phyloP scores from a whole-genome alignment of 768 basidiomycete genomes.

The Lactifluus hygrophoroides region DNA sequence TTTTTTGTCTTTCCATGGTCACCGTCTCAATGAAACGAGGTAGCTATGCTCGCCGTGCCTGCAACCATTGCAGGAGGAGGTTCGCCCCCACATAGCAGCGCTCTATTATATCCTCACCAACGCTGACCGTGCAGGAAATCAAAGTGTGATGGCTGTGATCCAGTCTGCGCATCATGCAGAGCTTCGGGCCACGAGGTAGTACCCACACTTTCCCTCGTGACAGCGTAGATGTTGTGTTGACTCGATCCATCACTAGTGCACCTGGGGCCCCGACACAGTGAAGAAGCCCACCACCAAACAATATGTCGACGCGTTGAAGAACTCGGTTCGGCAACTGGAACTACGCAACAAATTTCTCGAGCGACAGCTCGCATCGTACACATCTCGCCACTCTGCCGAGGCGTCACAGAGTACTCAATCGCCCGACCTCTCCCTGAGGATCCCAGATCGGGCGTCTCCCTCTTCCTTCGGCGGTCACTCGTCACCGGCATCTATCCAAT shows the following conservation, averaged over 20 bases:
- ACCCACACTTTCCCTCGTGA: background rate
- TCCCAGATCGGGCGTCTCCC: slow-evolving; percentile 10
- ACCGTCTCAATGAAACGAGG: slow-evolving; percentile 19
- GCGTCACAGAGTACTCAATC: slow-evolving; percentile 9
- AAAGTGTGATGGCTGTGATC: slow-evolving; percentile 28
- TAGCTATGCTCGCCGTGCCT: slow-evolving; percentile 29
- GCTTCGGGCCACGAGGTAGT: slow-evolving; percentile 23
- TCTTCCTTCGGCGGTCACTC: slow-evolving; percentile 13
- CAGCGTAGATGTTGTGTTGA: background rate
- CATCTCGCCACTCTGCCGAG: slow-evolving; percentile 9
- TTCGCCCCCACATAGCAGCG: background rate
- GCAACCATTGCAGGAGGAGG: slow-evolving; percentile 28
- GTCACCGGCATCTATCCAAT: slow-evolving; percentile 6
- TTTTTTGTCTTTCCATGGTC: background rate
- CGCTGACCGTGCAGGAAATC: slow-evolving; percentile 24
- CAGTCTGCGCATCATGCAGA: slow-evolving; percentile 27
- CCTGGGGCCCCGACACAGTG: slow-evolving; percentile 29
- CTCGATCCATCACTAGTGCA: slow-evolving; percentile 22
- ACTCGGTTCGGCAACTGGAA: slow-evolving; percentile 25
- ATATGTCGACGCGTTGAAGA: slow-evolving; percentile 28
- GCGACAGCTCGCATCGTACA: slow-evolving; percentile 12
- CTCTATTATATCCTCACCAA: background rate
- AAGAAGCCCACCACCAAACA: slow-evolving; percentile 29
- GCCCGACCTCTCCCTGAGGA: slow-evolving; percentile 7
- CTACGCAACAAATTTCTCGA: slow-evolving; percentile 25